Base-by-base conservation (phyloP, 768 basidiomycete genomes). In the Amanita rubescens region DNA sequence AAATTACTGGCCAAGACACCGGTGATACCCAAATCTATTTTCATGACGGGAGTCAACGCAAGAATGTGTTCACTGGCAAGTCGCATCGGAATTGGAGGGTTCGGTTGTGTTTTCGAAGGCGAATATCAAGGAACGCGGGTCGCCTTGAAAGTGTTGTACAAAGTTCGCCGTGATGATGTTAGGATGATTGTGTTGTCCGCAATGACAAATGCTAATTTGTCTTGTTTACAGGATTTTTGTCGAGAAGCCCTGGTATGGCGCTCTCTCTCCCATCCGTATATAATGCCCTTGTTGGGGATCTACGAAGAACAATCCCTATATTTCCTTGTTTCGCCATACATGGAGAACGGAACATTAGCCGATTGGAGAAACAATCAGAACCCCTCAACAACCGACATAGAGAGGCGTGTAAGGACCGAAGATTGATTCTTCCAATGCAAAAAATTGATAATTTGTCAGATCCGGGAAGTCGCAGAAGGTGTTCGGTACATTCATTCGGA, bases 291-390 rank as follows among this genome's bases (percentile, higher is more conserved):
- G 2, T 11, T 51, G 12, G 51, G 51, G 6, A 24, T 51, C 5
- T 43, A 43, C 17, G 19, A 43, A 30, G 30, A 51, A 9, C 5
- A 39, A 17, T 15, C 11, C 8, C 0, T 19, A 20, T 12, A n/a
- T n/a, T 51, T 12, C 15, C 51, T 51, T 33, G 51, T 51, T 5
- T 42, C 41, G 12, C 51, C 38, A 19, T 42, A 19, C 38, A 51
- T 51, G 51, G n/a, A 33, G 39, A 51, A 24, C 14, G 51, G 51
- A 41, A 51, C 51, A 20, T 38, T 51, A 8, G 11, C 51, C 27
- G 8, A 33, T 2, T 51, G 51, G 51, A 38, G 51, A 30, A 42
- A n/a, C 11, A 24, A 34, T 2, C 11, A 19, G 27, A 30, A 30
- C 27, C 27, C 27, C 1, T 4, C 32, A 15, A 19, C 32, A 6